Base-by-base conservation (phyloP, 2,329 filamentous ascomycete species). In the Chalara sp. region DNA sequence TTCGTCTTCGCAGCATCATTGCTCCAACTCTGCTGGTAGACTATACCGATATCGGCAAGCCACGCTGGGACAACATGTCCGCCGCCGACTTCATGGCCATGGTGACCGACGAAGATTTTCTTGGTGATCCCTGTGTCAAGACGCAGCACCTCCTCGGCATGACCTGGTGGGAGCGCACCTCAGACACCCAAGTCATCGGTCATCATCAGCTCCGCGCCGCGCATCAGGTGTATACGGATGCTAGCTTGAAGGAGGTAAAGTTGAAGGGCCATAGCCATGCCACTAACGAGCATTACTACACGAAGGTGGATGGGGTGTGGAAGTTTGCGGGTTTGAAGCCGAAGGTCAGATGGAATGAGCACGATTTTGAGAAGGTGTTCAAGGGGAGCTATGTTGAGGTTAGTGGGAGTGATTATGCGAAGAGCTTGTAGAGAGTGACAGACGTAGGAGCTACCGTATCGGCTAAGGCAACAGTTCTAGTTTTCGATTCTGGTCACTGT, bases 71-170 rank as follows among this genome's bases (percentile, higher is more conserved):
- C 46, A 72, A 74, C 46, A 83, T 84, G 79, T 71, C 77, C 1
- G 77, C 79, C 1, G 73, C 77, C 3, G 78, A 83, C n/a, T 85
- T 76, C 68, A 69, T 84, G 63, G 61, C 66, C 56, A 83, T 84
- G 79, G 70, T 81, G 58, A 79, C 78, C 30, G 72, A 74, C 61
- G 67, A 70, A 21, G 66, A 71, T 2, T 80, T 85, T 54, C 70
- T 86, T 30, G 81, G 82, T 53, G 78, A 84, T 67, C 75, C 75
- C 33, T 72, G 78, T 21, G 70, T 85, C 51, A 78, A 76, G 66
- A 85, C 81, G 6, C 82, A 86, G 65, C 82, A 85, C 68, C 76
- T 84, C 60, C 76, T 84, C 58, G 80, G 80, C 47, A 75, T 72
- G 33, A 74, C 75, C 13, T 76, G 76, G 65, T 84, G 76, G 76